Evolutionary conservation across 2,329 filamentous ascomycete genomes (phyloP), one percentile per base, ranked within the genome.

Genomic region (Alternaria tenuissima): DNA sequence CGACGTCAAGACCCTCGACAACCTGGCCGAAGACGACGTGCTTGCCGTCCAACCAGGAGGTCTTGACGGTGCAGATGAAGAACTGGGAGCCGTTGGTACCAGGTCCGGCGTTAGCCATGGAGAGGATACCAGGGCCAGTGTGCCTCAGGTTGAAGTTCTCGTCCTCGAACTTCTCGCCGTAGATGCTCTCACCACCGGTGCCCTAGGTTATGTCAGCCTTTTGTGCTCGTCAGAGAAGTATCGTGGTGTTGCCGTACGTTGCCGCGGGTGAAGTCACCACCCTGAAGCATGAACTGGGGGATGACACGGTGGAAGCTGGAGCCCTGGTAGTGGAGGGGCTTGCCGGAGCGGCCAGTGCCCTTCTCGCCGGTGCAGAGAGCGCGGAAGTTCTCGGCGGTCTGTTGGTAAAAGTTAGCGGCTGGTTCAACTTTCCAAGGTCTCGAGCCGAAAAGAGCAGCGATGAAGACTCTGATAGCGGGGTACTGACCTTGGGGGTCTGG

Each of bases 281-380:
- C 94, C 84, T 97, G 91, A 75, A 97, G 94, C 94, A 98, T 98
- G 82, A 98, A 98, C 75, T 92, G 88, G 85, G 97, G 97, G 84
- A 98, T 98, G 68, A 98, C 91, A 53, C 94, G 91, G 85, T 98
- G 94, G 85, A 98, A 98, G 70, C 83, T 85, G 66, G 91, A 95
- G 70, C 92, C 87, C 85, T 97, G 96, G 88, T 92, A 99, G 84
- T 92, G 91, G 62, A 99, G 86, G 52, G 90, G 91, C 83, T 94
- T 94, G 79, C 93, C 93, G 39, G 87, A 82, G 78, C 92, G 92
- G 70, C 93, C 92, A 38, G 86, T 72, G 62, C 94, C 94, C 84
- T 96, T 97, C 85, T 97, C 94, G 67, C 94, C 94, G 0, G 94
- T 97, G 85, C 93, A 97, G 62, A 97, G 89, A 57, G 89, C 88